phyloP scores from a whole-genome alignment of 2,329 filamentous ascomycete genomes.

The Xylaria sp. region DNA sequence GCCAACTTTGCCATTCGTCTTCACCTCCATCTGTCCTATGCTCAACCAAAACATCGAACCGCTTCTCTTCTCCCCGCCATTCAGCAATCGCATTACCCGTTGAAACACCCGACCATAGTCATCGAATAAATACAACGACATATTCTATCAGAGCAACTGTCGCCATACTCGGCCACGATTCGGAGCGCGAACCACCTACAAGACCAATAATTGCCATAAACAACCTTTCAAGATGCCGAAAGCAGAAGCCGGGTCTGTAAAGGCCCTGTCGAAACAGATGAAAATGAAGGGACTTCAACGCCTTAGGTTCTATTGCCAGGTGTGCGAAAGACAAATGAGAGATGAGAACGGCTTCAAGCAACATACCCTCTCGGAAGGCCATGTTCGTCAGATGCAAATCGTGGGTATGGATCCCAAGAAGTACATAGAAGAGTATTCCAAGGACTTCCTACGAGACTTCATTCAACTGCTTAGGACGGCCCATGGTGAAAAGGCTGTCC shows the following conservation, averaged over 20 bases:
- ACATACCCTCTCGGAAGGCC: conserved; percentile 64
- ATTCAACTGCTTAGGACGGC: conserved; percentile 76
- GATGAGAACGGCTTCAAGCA: conserved; percentile 80
- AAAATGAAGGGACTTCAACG: conserved; percentile 81
- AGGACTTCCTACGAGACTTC: conserved; percentile 83
- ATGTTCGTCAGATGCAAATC: conserved; percentile 80
- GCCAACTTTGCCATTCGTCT: too few relatives aligned
- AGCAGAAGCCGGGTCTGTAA: conserved; percentile 91
- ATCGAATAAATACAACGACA: too few relatives aligned
- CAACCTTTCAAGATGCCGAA: conserved; percentile 72
- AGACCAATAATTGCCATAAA: neutral
- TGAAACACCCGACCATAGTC: too few relatives aligned
- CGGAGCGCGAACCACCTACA: neutral
- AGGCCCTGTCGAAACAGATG: conserved; percentile 87
- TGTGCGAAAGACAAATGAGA: conserved; percentile 61
- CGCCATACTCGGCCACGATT: too few relatives aligned
- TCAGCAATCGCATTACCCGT: too few relatives aligned
- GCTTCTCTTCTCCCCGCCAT: too few relatives aligned
- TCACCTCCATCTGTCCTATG: neutral
- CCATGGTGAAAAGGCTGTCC: conserved; percentile 88
- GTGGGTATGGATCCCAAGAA: conserved; percentile 88
- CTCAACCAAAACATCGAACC: too few relatives aligned
- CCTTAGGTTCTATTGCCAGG: conserved; percentile 88
- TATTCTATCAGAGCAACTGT: too few relatives aligned
- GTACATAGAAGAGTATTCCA: conserved; percentile 80